Percentiles rank a stretch among this genome's conserved stretches.
Evolutionary conservation across 2,329 filamentous ascomycete genomes (phyloP).

Genomic region (Parafenestella ontariensis): DNA sequence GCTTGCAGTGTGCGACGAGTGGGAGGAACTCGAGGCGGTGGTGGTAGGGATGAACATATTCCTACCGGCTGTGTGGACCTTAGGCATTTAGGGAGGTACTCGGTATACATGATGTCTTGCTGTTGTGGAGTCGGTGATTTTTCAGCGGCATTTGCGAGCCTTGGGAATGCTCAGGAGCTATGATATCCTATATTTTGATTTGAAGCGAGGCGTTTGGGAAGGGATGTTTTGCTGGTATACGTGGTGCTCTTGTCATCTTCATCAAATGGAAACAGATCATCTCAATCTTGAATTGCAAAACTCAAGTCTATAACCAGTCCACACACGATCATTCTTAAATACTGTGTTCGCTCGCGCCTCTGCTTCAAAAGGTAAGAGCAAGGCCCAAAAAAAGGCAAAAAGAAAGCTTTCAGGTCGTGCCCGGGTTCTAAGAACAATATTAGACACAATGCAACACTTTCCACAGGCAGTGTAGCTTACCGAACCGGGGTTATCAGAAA

Average conservation of each 20-base stretch:
- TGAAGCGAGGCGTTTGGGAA: neutral
- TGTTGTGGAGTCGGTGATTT: neutral
- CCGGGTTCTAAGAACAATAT: conserved; percentile 18
- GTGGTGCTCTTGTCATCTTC: neutral
- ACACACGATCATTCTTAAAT: no score
- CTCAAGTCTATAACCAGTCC: no score
- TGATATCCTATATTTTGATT: neutral
- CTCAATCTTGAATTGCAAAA: neutral
- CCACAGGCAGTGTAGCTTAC: neutral
- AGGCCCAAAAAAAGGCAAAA: neutral
- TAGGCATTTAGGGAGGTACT: neutral
- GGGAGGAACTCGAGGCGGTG: conserved; percentile 18
- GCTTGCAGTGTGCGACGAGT: conserved; percentile 50
- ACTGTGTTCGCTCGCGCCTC: no score
- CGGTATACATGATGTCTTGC: neutral
- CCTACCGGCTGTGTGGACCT: neutral
- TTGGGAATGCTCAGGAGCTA: neutral
- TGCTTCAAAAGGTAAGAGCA: no score
- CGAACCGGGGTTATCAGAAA: conserved; percentile 37
- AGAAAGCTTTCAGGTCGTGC: conserved; percentile 14
- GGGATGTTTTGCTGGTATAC: neutral
- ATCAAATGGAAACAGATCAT: no score
- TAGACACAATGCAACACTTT: neutral
- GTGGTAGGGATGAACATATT: conserved; percentile 10
- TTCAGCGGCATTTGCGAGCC: neutral